These are phyloP conservation scores for Mycena filopes DNA, from an alignment of 768 basidiomycete species.

Conservation along the genomic window DNA sequence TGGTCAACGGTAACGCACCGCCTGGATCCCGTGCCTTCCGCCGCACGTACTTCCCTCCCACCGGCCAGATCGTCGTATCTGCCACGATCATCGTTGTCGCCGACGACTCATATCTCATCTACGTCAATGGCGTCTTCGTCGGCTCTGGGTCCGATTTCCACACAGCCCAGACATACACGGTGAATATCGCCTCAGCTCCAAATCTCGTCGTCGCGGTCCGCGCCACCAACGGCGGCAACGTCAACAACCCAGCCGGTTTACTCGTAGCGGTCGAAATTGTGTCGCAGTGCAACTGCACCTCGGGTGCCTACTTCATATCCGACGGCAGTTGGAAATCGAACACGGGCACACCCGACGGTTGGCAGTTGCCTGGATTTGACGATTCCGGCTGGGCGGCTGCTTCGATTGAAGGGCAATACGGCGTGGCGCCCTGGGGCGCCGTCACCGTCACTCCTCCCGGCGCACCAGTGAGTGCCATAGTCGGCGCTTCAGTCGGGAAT, in stretches of 20 bases:
- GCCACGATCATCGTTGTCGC: slow-evolving; percentile 39
- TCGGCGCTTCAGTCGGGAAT: neutral
- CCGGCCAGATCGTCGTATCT: slow-evolving; percentile 34
- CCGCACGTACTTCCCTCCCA: slow-evolving; percentile 38
- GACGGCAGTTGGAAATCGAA: slow-evolving; percentile 41
- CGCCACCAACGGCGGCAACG: slow-evolving; percentile 14
- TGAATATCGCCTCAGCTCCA: slow-evolving; percentile 29
- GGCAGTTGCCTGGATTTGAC: slow-evolving; percentile 31
- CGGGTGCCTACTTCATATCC: slow-evolving; percentile 30
- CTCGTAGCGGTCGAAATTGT: slow-evolving; percentile 36
- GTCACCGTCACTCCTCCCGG: neutral
- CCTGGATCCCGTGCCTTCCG: slow-evolving; percentile 43
- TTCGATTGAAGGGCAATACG: slow-evolving; percentile 36
- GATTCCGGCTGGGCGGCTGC: slow-evolving; percentile 38
- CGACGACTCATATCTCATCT: slow-evolving; percentile 42
- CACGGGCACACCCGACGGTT: slow-evolving; percentile 25
- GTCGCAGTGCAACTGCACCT: slow-evolving; percentile 31
- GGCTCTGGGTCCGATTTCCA: slow-evolving; percentile 36
- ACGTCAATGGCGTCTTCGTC: slow-evolving; percentile 41
- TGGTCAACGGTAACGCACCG: slow-evolving; percentile 34
- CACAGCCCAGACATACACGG: slow-evolving; percentile 33
- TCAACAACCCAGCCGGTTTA: slow-evolving; percentile 33
- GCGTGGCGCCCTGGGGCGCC: slow-evolving; percentile 38
- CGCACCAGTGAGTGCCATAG: slow-evolving; percentile 4
- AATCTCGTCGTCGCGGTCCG: slow-evolving; percentile 36